Base-by-base conservation (phyloP, 495 filamentous ascomycete genomes). In the Immersiella caudata region DNA sequence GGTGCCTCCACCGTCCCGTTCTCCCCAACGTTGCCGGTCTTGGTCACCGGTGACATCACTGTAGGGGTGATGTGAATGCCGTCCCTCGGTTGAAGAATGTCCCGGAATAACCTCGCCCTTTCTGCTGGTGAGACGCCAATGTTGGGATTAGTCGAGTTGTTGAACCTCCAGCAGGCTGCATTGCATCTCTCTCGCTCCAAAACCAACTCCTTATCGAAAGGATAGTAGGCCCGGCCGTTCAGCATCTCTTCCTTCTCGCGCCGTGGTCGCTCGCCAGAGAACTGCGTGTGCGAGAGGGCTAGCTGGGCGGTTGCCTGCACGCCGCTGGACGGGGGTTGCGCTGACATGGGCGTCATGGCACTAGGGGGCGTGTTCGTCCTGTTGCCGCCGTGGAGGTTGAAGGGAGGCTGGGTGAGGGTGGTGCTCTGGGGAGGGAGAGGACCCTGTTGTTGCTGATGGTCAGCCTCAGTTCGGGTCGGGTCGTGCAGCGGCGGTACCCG, bases 171-270 rank as follows among this genome's bases (percentile, higher is more conserved):
- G 67, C 94, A 86, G 7, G 93, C 93, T 14, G 86, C 86, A 70
- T 89, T 93, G 80, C 95, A 99, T 68, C 88, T 82, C 72, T 97
- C 91, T 24, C 96, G 89, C 69, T 98, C 95, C 56, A 93, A 85
- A 3, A 93, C 85, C 8, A 99, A 85, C 68, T 92, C 89, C 52
- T 87, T 84, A 73, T 91, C 88, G 68, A 89, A 91, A 0, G 92
- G 91, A 58, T 87, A 87, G 75, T 94, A 98, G 11, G 88, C 84
- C 26, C 93, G 83, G n/a, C 93, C 92, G 51, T 82, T 84, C 3
- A 97, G 83, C 95, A 99, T 99, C 78, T 97, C 95, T 57, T 97
- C 93, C 76, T 95, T 97, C 75, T 97, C 92, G 0, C 89, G 90
- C 35, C 86, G 78, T 66, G 69, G 76, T 68, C 80, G 75, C 24